These are phyloP conservation scores for Trichocomaceae sp. DNA, from an alignment of 2,329 filamentous ascomycete genomes.

Conservation along the genomic window DNA sequence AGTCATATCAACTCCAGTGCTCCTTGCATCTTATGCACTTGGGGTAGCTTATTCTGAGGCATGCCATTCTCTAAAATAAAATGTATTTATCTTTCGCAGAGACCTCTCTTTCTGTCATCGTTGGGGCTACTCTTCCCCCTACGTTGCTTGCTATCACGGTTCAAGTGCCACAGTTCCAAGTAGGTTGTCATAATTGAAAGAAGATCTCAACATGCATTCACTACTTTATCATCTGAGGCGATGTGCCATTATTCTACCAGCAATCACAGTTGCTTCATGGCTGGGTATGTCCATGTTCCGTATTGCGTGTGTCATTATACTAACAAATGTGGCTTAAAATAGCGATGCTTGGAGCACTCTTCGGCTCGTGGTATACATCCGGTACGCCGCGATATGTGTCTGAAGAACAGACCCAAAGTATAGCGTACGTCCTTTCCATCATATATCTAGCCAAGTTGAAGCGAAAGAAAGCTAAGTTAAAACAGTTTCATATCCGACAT, in stretches of 20 bases:
- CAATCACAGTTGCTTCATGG: constrained; percentile 10
- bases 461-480: neutral
- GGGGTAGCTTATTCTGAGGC: neutral
- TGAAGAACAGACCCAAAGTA: constrained; percentile 11
- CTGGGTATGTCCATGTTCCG: neutral
- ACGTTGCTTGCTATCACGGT: neutral
- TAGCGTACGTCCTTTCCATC: constrained; percentile 1
- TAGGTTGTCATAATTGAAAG: neutral
- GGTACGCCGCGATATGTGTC: constrained; percentile 9
- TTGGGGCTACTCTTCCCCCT: no score
- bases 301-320: neutral
- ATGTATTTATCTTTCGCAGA: no score
- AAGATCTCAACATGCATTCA: neutral
- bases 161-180: neutral
- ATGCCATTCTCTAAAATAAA: neutral
- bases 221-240: neutral
- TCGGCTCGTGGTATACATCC: constrained; percentile 10
- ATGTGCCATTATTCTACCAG: constrained; percentile 8
- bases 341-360: constrained; percentile 12
- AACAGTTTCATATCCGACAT: constrained; percentile 12
- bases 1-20: neutral
- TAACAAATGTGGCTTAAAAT: neutral
- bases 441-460: neutral
- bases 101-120: no score
- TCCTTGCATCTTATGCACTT: neutral